Percentiles rank a stretch among this genome's conserved stretches.
Conservation (phyloP, 345 rosid species). For the Citrus australasica region DNA sequence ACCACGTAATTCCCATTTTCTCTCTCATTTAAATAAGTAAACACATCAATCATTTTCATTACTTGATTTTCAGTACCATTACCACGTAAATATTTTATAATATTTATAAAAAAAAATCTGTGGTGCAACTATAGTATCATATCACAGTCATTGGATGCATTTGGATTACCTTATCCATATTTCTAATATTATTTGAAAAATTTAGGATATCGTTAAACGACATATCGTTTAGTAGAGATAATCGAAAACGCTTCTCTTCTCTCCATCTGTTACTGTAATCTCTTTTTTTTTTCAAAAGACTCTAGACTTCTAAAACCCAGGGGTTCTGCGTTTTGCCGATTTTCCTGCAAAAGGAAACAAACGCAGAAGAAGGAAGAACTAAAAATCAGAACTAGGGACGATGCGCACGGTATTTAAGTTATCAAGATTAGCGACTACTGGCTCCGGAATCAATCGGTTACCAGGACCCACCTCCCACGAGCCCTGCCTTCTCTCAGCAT, state of each 20-base stretch:
- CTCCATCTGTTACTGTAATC: too few species aligned
- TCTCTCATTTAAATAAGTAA: too few species aligned
- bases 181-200: too few species aligned
- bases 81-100: too few species aligned
- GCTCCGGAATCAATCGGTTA: neutral
- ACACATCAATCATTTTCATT: too few species aligned
- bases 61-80: too few species aligned
- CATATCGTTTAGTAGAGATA: neutral
- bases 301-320: conserved; percentile 13
- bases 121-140: too few species aligned
- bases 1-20: too few species aligned
- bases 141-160: too few species aligned
- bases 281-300: rapidly evolving
- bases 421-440: conserved; percentile 25
- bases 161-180: too few species aligned
- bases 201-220: too few species aligned
- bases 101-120: too few species aligned
- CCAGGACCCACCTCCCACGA: neutral
- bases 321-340: conserved; percentile 8
- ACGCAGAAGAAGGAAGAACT: neutral
- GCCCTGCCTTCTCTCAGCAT: conserved; percentile 12
- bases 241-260: neutral
- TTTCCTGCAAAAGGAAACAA: neutral
- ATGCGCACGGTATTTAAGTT: conserved; percentile 33
- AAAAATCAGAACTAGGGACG: conserved; percentile 34